Base-by-base conservation (phyloP, 805 yeast species). In the Pichia cephalocereana region DNA sequence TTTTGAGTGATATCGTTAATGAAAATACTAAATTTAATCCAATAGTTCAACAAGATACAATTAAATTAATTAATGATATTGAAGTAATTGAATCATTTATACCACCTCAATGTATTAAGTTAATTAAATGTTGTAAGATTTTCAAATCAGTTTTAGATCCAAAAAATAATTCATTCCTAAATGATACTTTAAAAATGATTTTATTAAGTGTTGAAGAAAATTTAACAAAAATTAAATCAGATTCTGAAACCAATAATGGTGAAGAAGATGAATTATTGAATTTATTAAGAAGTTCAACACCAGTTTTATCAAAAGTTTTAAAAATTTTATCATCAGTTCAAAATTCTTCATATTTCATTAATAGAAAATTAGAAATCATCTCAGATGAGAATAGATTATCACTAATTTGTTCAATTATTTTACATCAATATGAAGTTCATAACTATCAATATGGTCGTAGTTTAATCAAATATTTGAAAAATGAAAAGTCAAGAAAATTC, bases 341-440 rank as follows among this genome's bases (percentile, higher is more conserved):
- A 36, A 34, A 34, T 15, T 14, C 32, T 23, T 23, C 26, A 23
- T 23, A 23, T 23, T 23, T 23, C 5, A 23, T 23, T 23, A 23
- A 23, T 6, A 30, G 8, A 10, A 30, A 30, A 30, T 11, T 30
- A 12, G 32, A 30, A 30, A 10, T 30, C 3, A 51, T 64, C 8
- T 49, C 60, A 15, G 60, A 62, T 41, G 68, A 63, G 39, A 62
- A 61, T 40, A 54, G 66, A 47, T 45, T 65, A 10, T 55, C 62
- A 5, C 50, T 65, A 40, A 55, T 65, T 1, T 63, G 68, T 47
- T 54, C 62, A 1, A 46, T 63, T 41, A 61, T 65, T 19, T 32
- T 62, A 23, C 59, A 63, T 46, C 63, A 62, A 44, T 57, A 59
- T 45, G 51, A 59, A 2, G 44, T 43, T 23, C 55, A 54, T 31